phyloP scores from a whole-genome alignment of 2,329 filamentous ascomycete genomes.

The Aureobasidium mangrovei region DNA sequence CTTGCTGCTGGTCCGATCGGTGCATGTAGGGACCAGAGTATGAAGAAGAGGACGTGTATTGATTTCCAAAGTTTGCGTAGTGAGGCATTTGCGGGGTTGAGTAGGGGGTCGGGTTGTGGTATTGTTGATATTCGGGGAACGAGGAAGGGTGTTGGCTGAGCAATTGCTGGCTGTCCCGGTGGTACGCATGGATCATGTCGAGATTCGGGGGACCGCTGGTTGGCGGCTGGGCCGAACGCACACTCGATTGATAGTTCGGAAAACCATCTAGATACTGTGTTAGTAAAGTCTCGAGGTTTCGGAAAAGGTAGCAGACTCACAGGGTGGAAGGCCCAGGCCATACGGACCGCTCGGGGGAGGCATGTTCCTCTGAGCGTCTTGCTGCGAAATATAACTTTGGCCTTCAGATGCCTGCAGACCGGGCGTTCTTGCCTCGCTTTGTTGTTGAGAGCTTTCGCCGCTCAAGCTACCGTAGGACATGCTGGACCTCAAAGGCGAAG shows the following conservation, averaged over 20 bases:
- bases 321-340: conserved; percentile 25
- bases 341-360: conserved; percentile 18
- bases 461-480: conserved; percentile 33
- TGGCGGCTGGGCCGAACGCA: conserved; percentile 12
- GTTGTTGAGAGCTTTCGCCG: conserved; percentile 4
- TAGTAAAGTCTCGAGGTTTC: conserved; percentile 13
- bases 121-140: conserved; percentile 22
- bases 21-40: conserved; percentile 10
- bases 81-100: conserved; percentile 22
- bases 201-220: conserved; percentile 12
- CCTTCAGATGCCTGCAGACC: background rate
- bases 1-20: conserved; percentile 12
- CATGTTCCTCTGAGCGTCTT: conserved; percentile 16
- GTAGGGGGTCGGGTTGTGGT: conserved; percentile 15
- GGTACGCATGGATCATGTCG: conserved; percentile 16
- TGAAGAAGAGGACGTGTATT: conserved; percentile 3
- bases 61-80: conserved; percentile 16
- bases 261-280: conserved; percentile 14
- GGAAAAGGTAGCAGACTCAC: conserved; percentile 19
- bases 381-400: conserved; percentile 5
- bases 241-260: conserved; percentile 15
- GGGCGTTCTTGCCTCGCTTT: conserved; percentile 2
- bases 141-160: conserved; percentile 19
- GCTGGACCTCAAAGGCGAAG: conserved; percentile 38
- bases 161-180: conserved; percentile 19